A percentile compares a stretch with the other conserved stretches of the same genome.
phyloP scores from a whole-genome alignment of 768 basidiomycete species.

The Dioszegia aurantiaca region DNA sequence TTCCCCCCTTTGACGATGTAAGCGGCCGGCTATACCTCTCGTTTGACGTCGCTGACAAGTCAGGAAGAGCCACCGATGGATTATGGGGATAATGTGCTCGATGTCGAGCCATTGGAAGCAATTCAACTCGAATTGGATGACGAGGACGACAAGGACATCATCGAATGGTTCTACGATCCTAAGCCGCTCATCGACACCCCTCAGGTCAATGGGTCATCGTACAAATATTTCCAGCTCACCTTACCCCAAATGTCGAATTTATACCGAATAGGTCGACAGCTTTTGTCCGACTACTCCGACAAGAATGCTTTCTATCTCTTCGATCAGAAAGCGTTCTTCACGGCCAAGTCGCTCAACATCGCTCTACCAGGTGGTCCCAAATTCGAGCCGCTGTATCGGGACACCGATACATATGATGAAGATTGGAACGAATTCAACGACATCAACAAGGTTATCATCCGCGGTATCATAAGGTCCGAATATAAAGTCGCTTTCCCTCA shows the following conservation, averaged over 20 bases:
- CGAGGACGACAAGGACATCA: constrained; percentile 84
- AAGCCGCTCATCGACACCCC: constrained; percentile 87
- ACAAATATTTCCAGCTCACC: constrained; percentile 86
- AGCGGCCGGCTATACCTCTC: neutral
- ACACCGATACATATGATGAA: constrained; percentile 96
- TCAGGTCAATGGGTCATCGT: constrained; percentile 87
- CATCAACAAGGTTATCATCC: constrained; percentile 98
- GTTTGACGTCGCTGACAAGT: neutral
- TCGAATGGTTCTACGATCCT: constrained; percentile 98
- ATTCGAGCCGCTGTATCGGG: constrained; percentile 91
- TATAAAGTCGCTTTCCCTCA: constrained; percentile 99
- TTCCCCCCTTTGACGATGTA: constrained; percentile 92
- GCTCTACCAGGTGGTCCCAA: constrained; percentile 85
- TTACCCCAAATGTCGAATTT: constrained; percentile 95
- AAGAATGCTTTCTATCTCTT: constrained; percentile 87
- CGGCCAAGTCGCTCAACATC: constrained; percentile 66
- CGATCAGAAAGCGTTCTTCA: constrained; percentile 96
- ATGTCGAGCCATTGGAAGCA: constrained; percentile 95
- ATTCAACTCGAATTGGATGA: constrained; percentile 93
- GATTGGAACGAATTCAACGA: constrained; percentile 99
- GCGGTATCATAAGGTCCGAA: constrained; percentile 95
- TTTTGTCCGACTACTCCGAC: constrained; percentile 90
- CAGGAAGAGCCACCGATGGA: constrained; percentile 93
- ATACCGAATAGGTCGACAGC: constrained; percentile 89
- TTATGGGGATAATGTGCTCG: constrained; percentile 97